Evolutionary conservation across 805 yeast genomes (phyloP).

Genomic region (Wickerhamomyces chambardii): DNA sequence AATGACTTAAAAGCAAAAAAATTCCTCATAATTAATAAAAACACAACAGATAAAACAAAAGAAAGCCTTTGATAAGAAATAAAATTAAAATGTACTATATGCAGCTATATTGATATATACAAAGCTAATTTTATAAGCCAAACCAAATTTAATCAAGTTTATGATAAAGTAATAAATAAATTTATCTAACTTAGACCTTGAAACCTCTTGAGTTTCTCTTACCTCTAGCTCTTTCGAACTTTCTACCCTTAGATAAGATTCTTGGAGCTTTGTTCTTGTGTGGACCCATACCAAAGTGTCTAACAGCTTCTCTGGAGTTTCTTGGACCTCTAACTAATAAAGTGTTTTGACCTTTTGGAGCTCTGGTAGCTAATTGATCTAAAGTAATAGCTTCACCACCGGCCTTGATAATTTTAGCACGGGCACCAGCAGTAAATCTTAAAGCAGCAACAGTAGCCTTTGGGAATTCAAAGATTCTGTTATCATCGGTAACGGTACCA

Average conservation of each 20-base stretch:
- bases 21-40: too few species aligned
- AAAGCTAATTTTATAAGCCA: too few species aligned
- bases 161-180: neutral
- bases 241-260: conserved; percentile 95
- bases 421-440: conserved; percentile 99
- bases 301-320: conserved; percentile 97
- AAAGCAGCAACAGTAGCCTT: conserved; percentile 98
- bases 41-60: too few species aligned
- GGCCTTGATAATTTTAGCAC: conserved; percentile 92
- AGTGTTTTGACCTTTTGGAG: conserved; percentile 99
- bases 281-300: conserved; percentile 99
- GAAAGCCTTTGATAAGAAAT: too few species aligned
- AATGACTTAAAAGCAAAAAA: too few species aligned
- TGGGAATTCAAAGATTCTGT: conserved; percentile 90
- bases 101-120: too few species aligned
- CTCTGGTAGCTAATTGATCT: conserved; percentile 97
- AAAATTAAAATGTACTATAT: too few species aligned
- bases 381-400: conserved; percentile 99
- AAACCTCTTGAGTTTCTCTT: conserved; percentile 98
- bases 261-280: conserved; percentile 99
- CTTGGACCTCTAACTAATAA: conserved; percentile 98
- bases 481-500: conserved; percentile 98
- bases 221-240: conserved; percentile 99
- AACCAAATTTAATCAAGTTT: too few species aligned
- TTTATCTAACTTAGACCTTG: conserved; percentile 76